Percentiles rank a stretch among this genome's conserved stretches.
phyloP scores from a whole-genome alignment of 225 moss, liverwort and hornwort species.

The Thuidium tamariscinum region DNA sequence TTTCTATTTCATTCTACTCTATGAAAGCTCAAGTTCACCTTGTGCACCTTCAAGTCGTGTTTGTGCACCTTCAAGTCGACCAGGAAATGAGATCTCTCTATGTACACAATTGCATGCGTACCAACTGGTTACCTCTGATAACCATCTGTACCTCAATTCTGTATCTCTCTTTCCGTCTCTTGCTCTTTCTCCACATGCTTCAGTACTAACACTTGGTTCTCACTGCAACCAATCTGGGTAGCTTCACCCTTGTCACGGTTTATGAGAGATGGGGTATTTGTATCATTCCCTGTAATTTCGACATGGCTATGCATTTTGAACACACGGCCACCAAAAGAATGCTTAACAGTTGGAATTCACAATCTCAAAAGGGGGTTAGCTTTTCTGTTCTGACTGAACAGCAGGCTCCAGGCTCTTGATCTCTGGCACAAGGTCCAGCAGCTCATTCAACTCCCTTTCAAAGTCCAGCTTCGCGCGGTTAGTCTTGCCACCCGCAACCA shows the following conservation, averaged over 20 bases:
- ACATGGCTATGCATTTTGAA: background rate
- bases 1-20: no score
- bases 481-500: conserved; percentile 86
- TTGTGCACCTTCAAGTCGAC: background rate
- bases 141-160: background rate
- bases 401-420: conserved; percentile 11
- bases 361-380: background rate
- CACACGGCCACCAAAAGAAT: conserved; percentile 3
- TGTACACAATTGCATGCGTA: background rate
- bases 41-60: no score
- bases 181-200: background rate
- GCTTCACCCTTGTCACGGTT: background rate
- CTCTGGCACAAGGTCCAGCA: conserved; percentile 81
- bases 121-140: background rate
- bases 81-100: background rate
- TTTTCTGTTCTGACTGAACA: background rate
- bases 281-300: background rate
- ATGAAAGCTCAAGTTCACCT: no score
- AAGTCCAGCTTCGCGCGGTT: conserved; percentile 91
- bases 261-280: background rate
- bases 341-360: background rate
- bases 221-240: background rate
- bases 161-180: background rate
- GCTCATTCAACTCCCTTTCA: conserved; percentile 57
- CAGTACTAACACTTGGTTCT: background rate